These are phyloP conservation scores for Parvularia atlantis DNA, from an alignment of 78 protist genomes.

Conservation along the genomic window DNA sequence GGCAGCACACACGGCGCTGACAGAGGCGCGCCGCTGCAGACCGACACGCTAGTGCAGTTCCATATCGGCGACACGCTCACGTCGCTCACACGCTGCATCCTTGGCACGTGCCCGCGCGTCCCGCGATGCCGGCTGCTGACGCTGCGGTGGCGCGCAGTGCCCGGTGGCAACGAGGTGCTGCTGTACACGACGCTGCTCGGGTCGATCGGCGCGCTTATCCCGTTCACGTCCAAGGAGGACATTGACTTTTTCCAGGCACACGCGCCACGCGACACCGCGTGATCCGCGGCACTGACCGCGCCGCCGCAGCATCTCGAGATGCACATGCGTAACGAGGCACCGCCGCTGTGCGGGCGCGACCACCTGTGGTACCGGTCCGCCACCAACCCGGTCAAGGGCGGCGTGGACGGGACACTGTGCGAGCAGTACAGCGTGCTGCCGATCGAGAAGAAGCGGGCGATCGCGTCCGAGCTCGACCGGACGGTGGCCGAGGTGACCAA, in stretches of 20 bases:
- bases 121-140: too few species aligned
- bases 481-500: constrained; percentile 68
- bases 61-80: too few species aligned
- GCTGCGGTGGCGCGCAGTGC: too few species aligned
- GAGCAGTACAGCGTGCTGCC: constrained; percentile 55
- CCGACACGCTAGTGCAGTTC: too few species aligned
- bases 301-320: constrained; percentile 80
- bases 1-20: too few species aligned
- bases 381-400: constrained; percentile 71
- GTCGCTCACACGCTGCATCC: too few species aligned
- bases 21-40: too few species aligned
- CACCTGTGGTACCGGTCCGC: constrained; percentile 78
- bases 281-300: too few species aligned
- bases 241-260: constrained; percentile 73
- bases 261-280: too few species aligned
- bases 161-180: constrained; percentile 55
- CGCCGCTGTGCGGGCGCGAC: constrained; percentile 75
- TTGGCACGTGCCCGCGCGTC: too few species aligned
- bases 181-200: constrained; percentile 60
- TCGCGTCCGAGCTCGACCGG: constrained; percentile 74
- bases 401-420: constrained; percentile 88
- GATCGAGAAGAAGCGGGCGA: constrained; percentile 32
- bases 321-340: constrained; percentile 65
- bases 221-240: constrained; percentile 64
- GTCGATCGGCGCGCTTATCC: constrained; percentile 58